Base-by-base conservation (phyloP, 169 alveolate species). In the Cryptosporidium andersoni region DNA sequence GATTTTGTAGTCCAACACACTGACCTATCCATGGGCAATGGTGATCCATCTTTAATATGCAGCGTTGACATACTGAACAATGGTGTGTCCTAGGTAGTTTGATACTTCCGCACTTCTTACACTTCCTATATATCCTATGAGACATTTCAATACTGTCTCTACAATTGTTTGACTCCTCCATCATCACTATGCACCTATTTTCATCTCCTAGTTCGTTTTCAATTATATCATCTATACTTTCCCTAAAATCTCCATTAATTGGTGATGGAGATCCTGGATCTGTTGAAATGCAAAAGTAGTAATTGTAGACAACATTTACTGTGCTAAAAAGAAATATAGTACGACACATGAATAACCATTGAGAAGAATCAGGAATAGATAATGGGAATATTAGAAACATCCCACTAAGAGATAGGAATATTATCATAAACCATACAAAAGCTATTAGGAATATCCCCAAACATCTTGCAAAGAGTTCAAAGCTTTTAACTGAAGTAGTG, bases 21-120 rank as follows among this genome's bases (percentile, higher is more conserved):
- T 91, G 94, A 3, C 94, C 94, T 25, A 94, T 80, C 97, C 97
- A 94, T 47, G 95, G 95, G 64, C 98, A 95, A 82, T 95, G 98
- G 82, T 95, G 98, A 81, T 95, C 97, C 96, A 95, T 93, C 60
- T 93, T 92, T 39, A 92, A 89, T 42, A 93, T 91, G 67, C 98
- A 95, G 51, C 95, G 81, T 80, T 92, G 92, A 68, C 98, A 95
- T 36, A 74, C 74, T 6, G 92, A 91, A 67, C 98, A 95, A 82
- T 95, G 98, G 64, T 94, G 96, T 39, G 95, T 82, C 45, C 98
- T 88, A 49, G 91, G 94, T 25, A 93, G 92, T 55, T 90, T 91
- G 39, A 65, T 58, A 16, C 58, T 80, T 52, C 62, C 64, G 37
- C 85, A 74, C 43, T 74, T 74, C 3, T 55, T 53, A 60, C 85